Percentiles rank a stretch among this genome's conserved stretches.
Evolutionary conservation across 2,329 filamentous ascomycete species (phyloP).

Genomic region (Epichloe sylvatica): DNA sequence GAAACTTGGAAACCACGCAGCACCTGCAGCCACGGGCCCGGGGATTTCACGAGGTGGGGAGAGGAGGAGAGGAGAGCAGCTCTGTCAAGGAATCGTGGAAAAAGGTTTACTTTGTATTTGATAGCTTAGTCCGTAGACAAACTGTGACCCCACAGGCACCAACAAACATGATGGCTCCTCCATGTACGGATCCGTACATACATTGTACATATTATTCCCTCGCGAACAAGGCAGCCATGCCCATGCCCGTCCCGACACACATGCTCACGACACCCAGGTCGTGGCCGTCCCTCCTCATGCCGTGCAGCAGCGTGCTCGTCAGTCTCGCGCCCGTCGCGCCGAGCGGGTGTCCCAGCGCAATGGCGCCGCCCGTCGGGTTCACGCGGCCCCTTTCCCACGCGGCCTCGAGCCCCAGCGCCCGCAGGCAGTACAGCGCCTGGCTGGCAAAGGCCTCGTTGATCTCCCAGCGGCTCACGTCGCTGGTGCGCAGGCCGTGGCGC

Average conservation of each 20-base stretch:
- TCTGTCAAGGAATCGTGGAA: too few relatives aligned
- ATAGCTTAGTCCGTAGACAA: too few relatives aligned
- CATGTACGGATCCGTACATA: too few relatives aligned
- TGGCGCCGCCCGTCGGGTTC: conserved; percentile 91
- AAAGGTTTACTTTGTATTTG: too few relatives aligned
- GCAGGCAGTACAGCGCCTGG: conserved; percentile 55
- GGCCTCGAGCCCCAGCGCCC: conserved; percentile 52
- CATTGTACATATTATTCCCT: conserved; percentile 31
- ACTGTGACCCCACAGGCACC: too few relatives aligned
- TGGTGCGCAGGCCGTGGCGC: conserved; percentile 43
- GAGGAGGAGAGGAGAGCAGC: too few relatives aligned
- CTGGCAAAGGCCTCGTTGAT: conserved; percentile 74
- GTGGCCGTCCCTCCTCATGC: conserved; percentile 51
- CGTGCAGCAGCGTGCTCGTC: conserved; percentile 56
- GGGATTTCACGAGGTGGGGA: too few relatives aligned
- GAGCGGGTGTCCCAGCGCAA: conserved; percentile 84
- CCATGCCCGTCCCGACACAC: conserved; percentile 78
- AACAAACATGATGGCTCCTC: too few relatives aligned
- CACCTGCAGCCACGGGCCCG: too few relatives aligned
- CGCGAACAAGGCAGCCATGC: conserved; percentile 56
- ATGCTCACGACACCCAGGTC: conserved; percentile 80
- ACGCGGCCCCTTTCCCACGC: conserved; percentile 53
- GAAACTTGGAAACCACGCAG: too few relatives aligned
- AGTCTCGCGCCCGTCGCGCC: conserved; percentile 79
- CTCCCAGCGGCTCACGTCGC: conserved; percentile 76